Conservation (phyloP, 2,329 filamentous ascomycete species). For the Fusarium aywerte region DNA sequence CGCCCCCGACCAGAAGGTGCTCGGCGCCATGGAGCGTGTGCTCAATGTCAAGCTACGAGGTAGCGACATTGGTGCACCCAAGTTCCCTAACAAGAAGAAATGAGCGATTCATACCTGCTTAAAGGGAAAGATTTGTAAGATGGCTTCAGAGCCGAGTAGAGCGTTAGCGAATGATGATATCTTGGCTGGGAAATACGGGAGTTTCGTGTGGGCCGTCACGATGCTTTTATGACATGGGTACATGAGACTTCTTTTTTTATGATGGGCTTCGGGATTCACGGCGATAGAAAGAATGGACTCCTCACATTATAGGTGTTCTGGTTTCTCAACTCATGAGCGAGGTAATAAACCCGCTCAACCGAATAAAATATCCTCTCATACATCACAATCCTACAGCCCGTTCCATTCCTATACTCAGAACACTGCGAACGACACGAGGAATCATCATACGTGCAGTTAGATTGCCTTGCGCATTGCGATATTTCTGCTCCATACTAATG, state of each 20-base stretch:
- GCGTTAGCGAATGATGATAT: conserved; percentile 46
- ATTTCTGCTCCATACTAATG: background rate
- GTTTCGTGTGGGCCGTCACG: conserved; percentile 45
- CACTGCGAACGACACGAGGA: background rate
- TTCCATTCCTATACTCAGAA: too few species aligned
- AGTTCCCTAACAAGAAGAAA: conserved; percentile 78
- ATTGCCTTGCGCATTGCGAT: background rate
- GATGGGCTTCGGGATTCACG: conserved; percentile 28
- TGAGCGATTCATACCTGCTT: conserved; percentile 43
- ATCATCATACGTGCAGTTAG: background rate
- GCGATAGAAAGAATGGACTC: conserved; percentile 27
- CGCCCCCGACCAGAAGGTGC: conserved; percentile 83
- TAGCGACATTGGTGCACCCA: conserved; percentile 83
- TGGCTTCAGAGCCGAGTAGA: conserved; percentile 45
- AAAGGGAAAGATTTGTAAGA: conserved; percentile 37
- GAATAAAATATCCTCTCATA: conserved; percentile 26
- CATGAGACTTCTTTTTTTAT: conserved; percentile 38
- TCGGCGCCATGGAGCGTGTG: conserved; percentile 80
- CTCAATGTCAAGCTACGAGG: conserved; percentile 91
- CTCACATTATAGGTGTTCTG: conserved; percentile 18
- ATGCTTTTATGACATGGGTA: conserved; percentile 44
- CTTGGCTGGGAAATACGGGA: conserved; percentile 43
- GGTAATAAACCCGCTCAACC: conserved; percentile 7
- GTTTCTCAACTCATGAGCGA: conserved; percentile 19
- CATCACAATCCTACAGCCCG: background rate